Conservation (phyloP, 2,329 filamentous ascomycete genomes). For the Diplodia seriata region DNA sequence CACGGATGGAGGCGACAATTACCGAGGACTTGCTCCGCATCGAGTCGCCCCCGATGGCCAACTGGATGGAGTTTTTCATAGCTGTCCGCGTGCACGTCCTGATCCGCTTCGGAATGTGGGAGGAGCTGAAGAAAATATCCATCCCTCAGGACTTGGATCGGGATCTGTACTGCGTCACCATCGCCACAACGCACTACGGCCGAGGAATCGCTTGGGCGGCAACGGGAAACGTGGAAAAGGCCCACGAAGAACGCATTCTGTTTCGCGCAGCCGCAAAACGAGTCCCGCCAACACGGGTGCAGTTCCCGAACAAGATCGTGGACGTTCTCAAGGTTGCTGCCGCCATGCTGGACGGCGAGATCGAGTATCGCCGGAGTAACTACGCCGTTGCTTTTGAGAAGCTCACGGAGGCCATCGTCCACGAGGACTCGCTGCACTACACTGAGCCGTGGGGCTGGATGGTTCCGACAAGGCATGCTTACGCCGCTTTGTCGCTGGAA, state of each 20-base stretch:
- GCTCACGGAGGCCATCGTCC: constrained; percentile 63
- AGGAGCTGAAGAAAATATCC: constrained; percentile 65
- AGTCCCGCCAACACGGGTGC: not conserved
- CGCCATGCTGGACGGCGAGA: constrained; percentile 76
- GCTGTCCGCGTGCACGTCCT: constrained; percentile 72
- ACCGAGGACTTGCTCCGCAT: constrained; percentile 69
- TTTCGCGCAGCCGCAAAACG: not conserved
- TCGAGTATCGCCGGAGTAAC: constrained; percentile 71
- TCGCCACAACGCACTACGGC: not conserved
- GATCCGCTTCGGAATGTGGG: constrained; percentile 77
- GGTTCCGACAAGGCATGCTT: constrained; percentile 74
- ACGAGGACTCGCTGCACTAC: constrained; percentile 70
- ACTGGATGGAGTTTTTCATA: constrained; percentile 77
- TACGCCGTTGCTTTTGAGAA: constrained; percentile 65
- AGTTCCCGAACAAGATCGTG: not conserved
- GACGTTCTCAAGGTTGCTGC: constrained; percentile 67
- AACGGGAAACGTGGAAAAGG: not conserved
- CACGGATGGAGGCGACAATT: constrained; percentile 66
- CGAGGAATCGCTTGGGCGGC: not conserved
- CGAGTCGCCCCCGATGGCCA: constrained; percentile 75
- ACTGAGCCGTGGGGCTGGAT: constrained; percentile 83
- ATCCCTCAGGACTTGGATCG: constrained; percentile 61
- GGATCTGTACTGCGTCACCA: constrained; percentile 58
- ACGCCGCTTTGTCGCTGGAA: constrained; percentile 72
- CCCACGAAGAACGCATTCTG: not conserved